Base-by-base conservation (phyloP, 2,329 filamentous ascomycete species). In the Periconia sp. region DNA sequence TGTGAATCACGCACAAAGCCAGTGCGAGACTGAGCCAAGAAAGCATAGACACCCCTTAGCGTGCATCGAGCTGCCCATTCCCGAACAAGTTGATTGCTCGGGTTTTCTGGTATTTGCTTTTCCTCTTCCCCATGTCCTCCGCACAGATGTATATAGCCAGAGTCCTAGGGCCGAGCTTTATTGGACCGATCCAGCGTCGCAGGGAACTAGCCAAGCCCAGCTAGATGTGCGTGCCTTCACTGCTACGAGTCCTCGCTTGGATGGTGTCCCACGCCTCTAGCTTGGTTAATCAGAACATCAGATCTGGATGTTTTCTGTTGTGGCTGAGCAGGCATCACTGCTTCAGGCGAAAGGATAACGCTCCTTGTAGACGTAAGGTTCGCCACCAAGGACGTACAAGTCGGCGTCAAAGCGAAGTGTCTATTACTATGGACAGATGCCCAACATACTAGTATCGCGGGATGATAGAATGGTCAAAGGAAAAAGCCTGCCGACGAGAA, bases 101-200 rank as follows among this genome's bases (percentile, higher is more conserved):
- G 17, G n/a, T 19, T 44, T 33, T 23, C 27, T 31, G 49, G 41
- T 54, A n/a, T 57, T 51, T 56, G 43, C 48, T 51, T 33, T 33
- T 54, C 37, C 17, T 27, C 23, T 5, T 27, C 23, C 23, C 23
- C 3, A 27, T 27, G 3, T 63, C 61, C 64, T 49, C 48, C 60
- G 54, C 58, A 55, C 52, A 64, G 56, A 56, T 63, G 63, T 41
- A 52, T 63, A 61, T 51, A 60, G 40, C 62, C 65, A 55, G 63
- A 72, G 72, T 74, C 69, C 72, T 62, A 74, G 70, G 71, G 72
- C 67, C 62, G 62, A 66, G 69, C 61, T 61, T 60, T 62, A 54
- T 67, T 70, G 41, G 69, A 74, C 71, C 72, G 64, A 69, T 70
- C 66, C 55, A 54, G 56, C 55, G 33, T 47, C 37, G 46, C 47